Evolutionary conservation across 352 stramenopile species (phyloP).

Genomic region (Peronospora destructor): DNA sequence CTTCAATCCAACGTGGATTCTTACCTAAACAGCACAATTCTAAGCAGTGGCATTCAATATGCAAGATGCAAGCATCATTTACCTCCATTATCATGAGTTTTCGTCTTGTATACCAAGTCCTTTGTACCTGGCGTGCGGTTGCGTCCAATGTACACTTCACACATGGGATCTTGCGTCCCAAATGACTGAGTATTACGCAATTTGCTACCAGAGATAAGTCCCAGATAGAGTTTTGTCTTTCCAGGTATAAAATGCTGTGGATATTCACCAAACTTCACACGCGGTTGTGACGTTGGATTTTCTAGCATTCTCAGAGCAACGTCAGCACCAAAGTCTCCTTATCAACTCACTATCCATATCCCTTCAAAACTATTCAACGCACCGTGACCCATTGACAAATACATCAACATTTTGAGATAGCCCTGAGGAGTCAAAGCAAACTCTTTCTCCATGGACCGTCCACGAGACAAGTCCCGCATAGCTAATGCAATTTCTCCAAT

Average conservation of each 20-base stretch:
- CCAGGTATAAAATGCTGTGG: conserved; percentile 69
- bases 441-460: conserved; percentile 75
- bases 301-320: conserved; percentile 26
- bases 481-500: conserved; percentile 69
- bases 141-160: conserved; percentile 60
- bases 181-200: conserved; percentile 71
- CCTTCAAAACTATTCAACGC: conserved; percentile 3
- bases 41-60: not conserved
- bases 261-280: conserved; percentile 63
- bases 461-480: conserved; percentile 60
- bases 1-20: conserved; percentile 71
- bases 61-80: not conserved
- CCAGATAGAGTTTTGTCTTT: conserved; percentile 63
- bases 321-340: conserved; percentile 1
- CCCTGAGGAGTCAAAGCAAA: conserved; percentile 64
- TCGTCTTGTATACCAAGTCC: conserved; percentile 62
- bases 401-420: conserved; percentile 61
- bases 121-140: conserved; percentile 31
- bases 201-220: conserved; percentile 63
- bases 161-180: conserved; percentile 68
- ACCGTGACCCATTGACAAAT: conserved; percentile 67
- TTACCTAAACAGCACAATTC: conserved; percentile 34
- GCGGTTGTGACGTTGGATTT: conserved; percentile 58
- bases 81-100: conserved; percentile 77
- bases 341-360: not conserved